phyloP scores from a whole-genome alignment of 192 early-diverging fungal genomes.

The Coemansia sp. region DNA sequence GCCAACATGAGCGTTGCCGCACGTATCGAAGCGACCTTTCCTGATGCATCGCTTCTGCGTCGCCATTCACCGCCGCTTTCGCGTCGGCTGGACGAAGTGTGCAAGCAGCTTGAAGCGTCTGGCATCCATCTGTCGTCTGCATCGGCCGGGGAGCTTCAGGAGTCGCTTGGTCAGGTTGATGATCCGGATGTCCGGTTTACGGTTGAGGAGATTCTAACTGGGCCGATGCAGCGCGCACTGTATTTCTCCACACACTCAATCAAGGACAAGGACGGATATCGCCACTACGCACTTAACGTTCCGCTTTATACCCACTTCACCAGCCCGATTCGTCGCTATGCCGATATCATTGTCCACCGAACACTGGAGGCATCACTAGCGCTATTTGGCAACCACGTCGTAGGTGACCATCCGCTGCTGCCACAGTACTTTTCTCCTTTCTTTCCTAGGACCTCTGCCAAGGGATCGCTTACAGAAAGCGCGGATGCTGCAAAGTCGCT shows the following conservation, averaged over 20 bases:
- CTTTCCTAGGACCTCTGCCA: constrained; percentile 26
- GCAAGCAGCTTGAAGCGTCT: constrained; percentile 47
- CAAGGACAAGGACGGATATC: constrained; percentile 58
- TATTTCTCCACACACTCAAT: constrained; percentile 93
- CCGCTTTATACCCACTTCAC: constrained; percentile 99
- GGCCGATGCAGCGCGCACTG: constrained; percentile 93
- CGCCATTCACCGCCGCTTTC: constrained; percentile 62
- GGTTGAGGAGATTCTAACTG: constrained; percentile 48
- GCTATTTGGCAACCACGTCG: constrained; percentile 32
- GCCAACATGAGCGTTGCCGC: constrained; percentile 96
- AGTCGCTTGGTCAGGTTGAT: constrained; percentile 57
- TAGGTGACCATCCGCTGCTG: constrained; percentile 42
- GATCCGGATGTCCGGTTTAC: constrained; percentile 27
- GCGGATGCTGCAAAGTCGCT: constrained; percentile 1
- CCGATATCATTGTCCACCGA: constrained; percentile 95
- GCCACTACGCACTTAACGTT: constrained; percentile 91
- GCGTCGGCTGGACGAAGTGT: constrained; percentile 34
- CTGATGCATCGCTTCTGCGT: constrained; percentile 78
- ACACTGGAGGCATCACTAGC: constrained; percentile 60
- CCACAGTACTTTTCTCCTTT: constrained; percentile 33
- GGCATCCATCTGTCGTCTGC: constrained; percentile 62
- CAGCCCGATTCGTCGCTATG: constrained; percentile 98
- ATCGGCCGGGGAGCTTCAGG: constrained; percentile 59
- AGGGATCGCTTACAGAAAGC: constrained; percentile 21
- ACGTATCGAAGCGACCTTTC: constrained; percentile 77